Evolutionary conservation across 1,284 basidiomycete genomes (phyloP).

Genomic region (Pisolithus thermaeus): DNA sequence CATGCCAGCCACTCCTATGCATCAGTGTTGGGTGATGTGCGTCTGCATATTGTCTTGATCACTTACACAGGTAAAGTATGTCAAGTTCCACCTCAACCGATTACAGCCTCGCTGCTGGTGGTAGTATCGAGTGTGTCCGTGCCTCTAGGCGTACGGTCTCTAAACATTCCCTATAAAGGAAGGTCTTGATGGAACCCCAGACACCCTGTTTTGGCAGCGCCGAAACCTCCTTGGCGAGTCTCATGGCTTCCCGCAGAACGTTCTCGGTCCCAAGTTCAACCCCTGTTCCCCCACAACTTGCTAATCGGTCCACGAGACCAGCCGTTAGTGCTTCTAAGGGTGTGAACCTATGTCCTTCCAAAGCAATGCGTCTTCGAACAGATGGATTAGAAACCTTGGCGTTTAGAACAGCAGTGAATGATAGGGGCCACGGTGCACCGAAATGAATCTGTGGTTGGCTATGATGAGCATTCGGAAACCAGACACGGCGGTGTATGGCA

Average conservation of each 20-base stretch:
- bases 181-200: constrained; percentile 61
- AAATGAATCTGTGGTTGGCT: constrained; percentile 63
- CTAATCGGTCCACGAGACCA: constrained; percentile 72
- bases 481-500: neutral
- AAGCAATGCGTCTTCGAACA: constrained; percentile 69
- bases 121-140: constrained; percentile 9
- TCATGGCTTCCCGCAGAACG: constrained; percentile 56
- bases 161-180: constrained; percentile 44
- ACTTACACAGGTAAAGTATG: neutral
- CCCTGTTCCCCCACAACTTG: constrained; percentile 36
- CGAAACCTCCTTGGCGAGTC: constrained; percentile 48
- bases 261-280: constrained; percentile 41
- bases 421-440: constrained; percentile 73
- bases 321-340: constrained; percentile 64
- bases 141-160: constrained; percentile 34
- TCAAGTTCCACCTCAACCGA: neutral
- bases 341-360: constrained; percentile 82
- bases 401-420: constrained; percentile 62
- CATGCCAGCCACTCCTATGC: no score
- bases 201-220: constrained; percentile 48
- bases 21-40: no score
- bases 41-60: no score
- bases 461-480: neutral
- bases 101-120: constrained; percentile 33
- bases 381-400: constrained; percentile 59